phyloP scores from a whole-genome alignment of 73 alveolate species.

The Tetrahymena elliotti region DNA sequence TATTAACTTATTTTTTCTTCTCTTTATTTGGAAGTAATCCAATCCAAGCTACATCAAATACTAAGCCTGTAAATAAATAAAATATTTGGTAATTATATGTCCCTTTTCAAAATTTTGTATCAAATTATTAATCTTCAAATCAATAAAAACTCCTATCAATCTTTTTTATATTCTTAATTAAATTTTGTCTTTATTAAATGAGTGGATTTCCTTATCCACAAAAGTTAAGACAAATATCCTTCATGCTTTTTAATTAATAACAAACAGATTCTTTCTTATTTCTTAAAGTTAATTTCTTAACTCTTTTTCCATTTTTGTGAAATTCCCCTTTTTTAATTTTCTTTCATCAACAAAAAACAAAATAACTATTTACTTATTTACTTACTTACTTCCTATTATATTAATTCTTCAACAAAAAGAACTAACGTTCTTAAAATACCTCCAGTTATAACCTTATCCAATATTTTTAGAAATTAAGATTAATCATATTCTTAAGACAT shows the following conservation, averaged over 20 bases:
- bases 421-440: neutral
- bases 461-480: no score
- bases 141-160: neutral
- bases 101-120: neutral
- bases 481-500: no score
- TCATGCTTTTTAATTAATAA: neutral
- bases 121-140: neutral
- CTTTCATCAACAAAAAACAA: neutral
- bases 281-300: no score
- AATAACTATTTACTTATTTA: no score
- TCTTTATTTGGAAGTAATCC: neutral
- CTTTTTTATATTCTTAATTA: neutral
- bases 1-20: neutral
- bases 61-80: neutral
- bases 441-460: no score
- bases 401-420: neutral
- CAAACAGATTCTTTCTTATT: neutral
- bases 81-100: neutral
- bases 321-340: no score
- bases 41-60: no score
- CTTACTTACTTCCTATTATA: neutral
- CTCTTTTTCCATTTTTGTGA: neutral
- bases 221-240: neutral
- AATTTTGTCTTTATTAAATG: neutral
- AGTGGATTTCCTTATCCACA: neutral